These are phyloP conservation scores for Populus alba DNA, from an alignment of 345 rosid species.

Conservation along the genomic window DNA sequence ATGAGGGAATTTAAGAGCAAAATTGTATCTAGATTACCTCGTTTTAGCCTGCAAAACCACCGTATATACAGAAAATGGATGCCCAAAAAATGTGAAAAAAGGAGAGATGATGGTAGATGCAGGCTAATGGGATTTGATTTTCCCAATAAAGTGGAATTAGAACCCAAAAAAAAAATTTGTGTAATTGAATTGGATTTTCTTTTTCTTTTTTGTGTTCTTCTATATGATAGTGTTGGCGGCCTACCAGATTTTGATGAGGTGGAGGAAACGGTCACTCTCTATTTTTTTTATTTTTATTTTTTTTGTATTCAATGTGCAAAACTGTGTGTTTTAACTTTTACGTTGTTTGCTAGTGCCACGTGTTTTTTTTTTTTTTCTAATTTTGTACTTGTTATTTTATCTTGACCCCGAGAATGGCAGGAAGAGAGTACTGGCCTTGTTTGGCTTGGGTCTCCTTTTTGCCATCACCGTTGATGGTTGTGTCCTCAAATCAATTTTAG, in stretches of 20 bases:
- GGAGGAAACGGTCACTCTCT: constrained; percentile 44
- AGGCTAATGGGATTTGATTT: constrained; percentile 24
- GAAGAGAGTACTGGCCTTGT: too few species aligned
- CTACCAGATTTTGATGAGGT: constrained; percentile 30
- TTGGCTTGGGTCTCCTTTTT: too few species aligned
- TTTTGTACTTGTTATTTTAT: too few species aligned
- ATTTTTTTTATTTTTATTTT: background rate
- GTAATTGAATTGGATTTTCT: background rate
- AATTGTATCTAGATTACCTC: background rate
- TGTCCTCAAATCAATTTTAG: too few species aligned
- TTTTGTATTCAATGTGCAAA: background rate
- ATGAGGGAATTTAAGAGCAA: constrained; percentile 2
- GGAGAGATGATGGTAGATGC: constrained; percentile 27
- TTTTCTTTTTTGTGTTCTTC: background rate
- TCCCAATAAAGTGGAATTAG: constrained; percentile 10
- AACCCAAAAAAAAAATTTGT: background rate
- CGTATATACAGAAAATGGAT: background rate
- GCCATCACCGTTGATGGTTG: too few species aligned
- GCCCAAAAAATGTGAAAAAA: background rate
- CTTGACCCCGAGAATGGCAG: too few species aligned
- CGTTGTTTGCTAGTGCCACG: too few species aligned
- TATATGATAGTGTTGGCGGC: constrained; percentile 5
- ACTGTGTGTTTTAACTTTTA: too few species aligned
- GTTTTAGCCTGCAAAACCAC: constrained; percentile 39
- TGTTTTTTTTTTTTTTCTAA: too few species aligned